phyloP scores from a whole-genome alignment of 192 early-diverging fungal genomes.

The Dispira parvispora region DNA sequence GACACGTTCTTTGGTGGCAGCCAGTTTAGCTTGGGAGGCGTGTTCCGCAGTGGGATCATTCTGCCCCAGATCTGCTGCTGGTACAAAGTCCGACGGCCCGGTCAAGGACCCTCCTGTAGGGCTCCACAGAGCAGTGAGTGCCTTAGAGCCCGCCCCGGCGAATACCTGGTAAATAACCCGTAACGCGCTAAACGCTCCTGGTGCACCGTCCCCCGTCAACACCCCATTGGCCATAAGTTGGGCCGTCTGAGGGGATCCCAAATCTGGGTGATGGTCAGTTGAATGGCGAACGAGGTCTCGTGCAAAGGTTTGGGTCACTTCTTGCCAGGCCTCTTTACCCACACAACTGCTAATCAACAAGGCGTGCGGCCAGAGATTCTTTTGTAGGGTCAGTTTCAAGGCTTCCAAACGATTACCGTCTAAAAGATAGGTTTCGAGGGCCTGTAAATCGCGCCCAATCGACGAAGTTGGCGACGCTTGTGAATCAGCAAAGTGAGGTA shows the following conservation, averaged over 20 bases:
- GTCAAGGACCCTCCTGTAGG: neutral
- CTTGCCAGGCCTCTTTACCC: constrained; percentile 64
- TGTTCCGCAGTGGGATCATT: neutral
- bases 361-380: constrained; percentile 72
- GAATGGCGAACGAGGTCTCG: constrained; percentile 26
- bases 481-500: neutral
- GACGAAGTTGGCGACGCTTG: neutral
- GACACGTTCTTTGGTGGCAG: neutral
- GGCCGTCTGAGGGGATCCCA: constrained; percentile 9
- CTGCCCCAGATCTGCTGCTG: neutral
- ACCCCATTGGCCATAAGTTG: constrained; percentile 21
- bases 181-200: constrained; percentile 14
- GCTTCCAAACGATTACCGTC: constrained; percentile 25
- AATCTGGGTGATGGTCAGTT: neutral
- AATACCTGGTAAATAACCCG: constrained; percentile 37
- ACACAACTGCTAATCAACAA: constrained; percentile 78
- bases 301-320: constrained; percentile 56
- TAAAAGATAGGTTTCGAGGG: constrained; percentile 21
- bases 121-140: constrained; percentile 14
- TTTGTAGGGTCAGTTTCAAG: constrained; percentile 24
- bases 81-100: neutral
- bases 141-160: constrained; percentile 34
- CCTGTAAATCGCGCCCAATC: constrained; percentile 14
- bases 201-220: constrained; percentile 29
- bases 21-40: constrained; percentile 1